Conservation (phyloP, 345 rosid species). For the Eucalyptus tenuipes region DNA sequence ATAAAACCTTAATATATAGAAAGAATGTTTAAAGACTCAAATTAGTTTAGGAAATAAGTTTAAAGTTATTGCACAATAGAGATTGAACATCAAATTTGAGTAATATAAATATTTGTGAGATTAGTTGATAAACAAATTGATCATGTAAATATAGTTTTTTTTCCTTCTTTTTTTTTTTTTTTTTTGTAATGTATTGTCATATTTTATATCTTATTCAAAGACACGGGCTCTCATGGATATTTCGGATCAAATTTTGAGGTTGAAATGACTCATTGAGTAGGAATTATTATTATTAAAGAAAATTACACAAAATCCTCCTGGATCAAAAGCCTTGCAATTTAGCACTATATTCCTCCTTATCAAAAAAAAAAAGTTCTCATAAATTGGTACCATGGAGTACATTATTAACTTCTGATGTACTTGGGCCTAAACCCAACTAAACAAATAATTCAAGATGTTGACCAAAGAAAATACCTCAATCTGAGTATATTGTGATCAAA, state of each 20-base stretch:
- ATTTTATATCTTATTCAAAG: neutral
- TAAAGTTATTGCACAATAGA: neutral
- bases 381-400: neutral
- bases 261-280: neutral
- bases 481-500: neutral
- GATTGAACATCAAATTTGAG: neutral
- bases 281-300: neutral
- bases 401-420: neutral
- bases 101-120: too few species aligned
- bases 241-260: neutral
- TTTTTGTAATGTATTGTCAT: neutral
- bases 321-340: neutral
- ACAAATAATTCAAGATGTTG: neutral
- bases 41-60: neutral
- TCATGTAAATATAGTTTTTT: neutral
- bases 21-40: too few species aligned
- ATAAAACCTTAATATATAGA: neutral
- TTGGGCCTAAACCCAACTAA: neutral
- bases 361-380: too few species aligned
- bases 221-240: neutral
- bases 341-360: neutral
- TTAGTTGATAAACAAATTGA: too few species aligned
- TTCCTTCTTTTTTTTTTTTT: rapidly evolving
- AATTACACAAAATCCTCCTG: neutral
- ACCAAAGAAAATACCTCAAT: neutral